Percentiles rank a stretch among this genome's conserved stretches.
phyloP scores from a whole-genome alignment of 129 eudicot genomes.

The Centrapalus pauciflorus region DNA sequence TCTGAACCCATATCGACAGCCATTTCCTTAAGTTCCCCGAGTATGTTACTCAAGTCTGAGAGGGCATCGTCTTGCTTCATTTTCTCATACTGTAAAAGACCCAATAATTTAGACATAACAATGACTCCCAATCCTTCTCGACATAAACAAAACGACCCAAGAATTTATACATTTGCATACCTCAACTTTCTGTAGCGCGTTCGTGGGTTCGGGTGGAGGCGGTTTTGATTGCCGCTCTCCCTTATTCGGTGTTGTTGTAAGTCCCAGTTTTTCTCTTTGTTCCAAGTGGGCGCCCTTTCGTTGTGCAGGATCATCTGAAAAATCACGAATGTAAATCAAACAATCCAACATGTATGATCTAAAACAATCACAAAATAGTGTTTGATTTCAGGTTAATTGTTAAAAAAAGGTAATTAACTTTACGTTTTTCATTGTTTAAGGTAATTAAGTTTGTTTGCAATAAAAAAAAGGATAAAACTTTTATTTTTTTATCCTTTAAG shows the following conservation, averaged over 20 bases:
- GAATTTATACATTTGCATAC: slow-evolving; percentile 31
- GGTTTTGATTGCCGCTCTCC: slow-evolving; percentile 42
- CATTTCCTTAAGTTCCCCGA: slow-evolving; percentile 86
- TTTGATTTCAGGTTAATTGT: no score
- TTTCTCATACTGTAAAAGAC: slow-evolving; percentile 82
- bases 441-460: no score
- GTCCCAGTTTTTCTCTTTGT: slow-evolving; percentile 81
- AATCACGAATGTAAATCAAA: slow-evolving; percentile 3
- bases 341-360: background rate
- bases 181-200: slow-evolving; percentile 79
- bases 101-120: no score
- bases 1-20: slow-evolving; percentile 31
- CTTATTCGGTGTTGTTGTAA: slow-evolving; percentile 39
- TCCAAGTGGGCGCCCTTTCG: slow-evolving; percentile 81
- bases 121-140: no score
- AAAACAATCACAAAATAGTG: background rate
- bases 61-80: slow-evolving; percentile 82
- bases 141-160: background rate
- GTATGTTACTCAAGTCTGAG: slow-evolving; percentile 68
- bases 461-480: no score
- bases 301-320: slow-evolving; percentile 68
- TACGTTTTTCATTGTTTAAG: no score
- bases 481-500: no score
- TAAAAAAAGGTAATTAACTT: no score
- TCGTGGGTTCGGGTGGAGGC: slow-evolving; percentile 66